Percentiles rank a stretch among this genome's conserved stretches.
phyloP scores from a whole-genome alignment of 768 basidiomycete species.

The Coprinellus micaceus region DNA sequence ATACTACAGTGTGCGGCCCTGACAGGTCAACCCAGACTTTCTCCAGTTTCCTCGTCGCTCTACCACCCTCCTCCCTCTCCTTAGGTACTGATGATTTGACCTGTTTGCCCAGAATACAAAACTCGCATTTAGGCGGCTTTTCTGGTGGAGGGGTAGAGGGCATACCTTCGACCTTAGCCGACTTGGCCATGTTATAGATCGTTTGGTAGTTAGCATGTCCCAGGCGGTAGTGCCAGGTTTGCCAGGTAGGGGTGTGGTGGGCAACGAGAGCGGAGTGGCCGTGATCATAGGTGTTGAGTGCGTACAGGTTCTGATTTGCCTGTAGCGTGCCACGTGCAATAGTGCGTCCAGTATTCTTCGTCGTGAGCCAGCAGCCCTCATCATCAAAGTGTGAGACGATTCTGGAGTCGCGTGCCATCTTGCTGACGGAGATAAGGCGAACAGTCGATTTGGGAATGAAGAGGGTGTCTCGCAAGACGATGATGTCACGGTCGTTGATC shows the following conservation, averaged over 20 bases:
- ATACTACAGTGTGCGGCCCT: constrained; percentile 21
- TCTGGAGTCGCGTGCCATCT: constrained; percentile 12
- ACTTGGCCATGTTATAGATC: constrained; percentile 18
- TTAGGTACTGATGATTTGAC: constrained; percentile 27
- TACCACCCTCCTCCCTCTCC: constrained; percentile 19
- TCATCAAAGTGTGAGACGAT: constrained; percentile 17
- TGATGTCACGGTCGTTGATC: neutral
- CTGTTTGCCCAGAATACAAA: constrained; percentile 39
- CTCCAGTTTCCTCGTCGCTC: constrained; percentile 23
- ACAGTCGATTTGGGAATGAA: constrained; percentile 22
- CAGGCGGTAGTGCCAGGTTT: constrained; percentile 26
- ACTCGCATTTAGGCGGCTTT: constrained; percentile 25
- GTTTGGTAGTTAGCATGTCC: constrained; percentile 25
- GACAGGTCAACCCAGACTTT: constrained; percentile 30
- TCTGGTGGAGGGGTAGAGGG: constrained; percentile 14
- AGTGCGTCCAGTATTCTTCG: constrained; percentile 10
- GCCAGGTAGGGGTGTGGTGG: constrained; percentile 6
- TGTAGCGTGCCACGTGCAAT: constrained; percentile 14
- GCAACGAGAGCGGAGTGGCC: constrained; percentile 12
- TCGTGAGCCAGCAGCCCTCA: constrained; percentile 7
- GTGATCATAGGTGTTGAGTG: constrained; percentile 9
- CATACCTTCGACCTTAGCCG: constrained; percentile 21
- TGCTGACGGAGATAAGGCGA: constrained; percentile 20
- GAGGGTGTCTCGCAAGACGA: constrained; percentile 16
- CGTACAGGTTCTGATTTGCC: constrained; percentile 14